Evolutionary conservation across 352 stramenopile species (phyloP), one percentile per base, ranked within the genome.

Genomic region (Phytophthora parvispora): DNA sequence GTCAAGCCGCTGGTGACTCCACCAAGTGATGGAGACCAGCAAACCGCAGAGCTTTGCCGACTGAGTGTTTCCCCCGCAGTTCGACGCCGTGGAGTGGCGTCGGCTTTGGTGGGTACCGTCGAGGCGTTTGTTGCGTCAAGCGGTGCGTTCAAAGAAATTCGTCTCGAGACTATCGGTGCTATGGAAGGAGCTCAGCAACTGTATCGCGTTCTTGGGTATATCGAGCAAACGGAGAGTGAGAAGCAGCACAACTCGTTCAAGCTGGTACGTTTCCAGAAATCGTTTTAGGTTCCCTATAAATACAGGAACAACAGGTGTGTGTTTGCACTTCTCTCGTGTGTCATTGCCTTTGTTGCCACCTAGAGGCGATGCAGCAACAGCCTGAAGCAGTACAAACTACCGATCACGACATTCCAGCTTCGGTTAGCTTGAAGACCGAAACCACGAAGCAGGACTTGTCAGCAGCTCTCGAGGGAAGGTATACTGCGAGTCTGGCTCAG

Each of bases 101-200:
- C 79, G 42, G 51, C 72, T 42, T 69, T 94, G 25, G 74, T 94
- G 1, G 25, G 34, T 27, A 61, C 53, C 4, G 64, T 89, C 9
- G 86, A 94, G 55, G 13, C 2, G 9, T 91, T 88, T 66, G 72
- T 70, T 0, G 28, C 13, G 5, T 55, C 50, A 0, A 70, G 60
- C 24, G 61, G 38, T 18, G 69, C 65, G 3, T 91, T 81, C 52
- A 31, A 55, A 4, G 25, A 74, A 4, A 77, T 94, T 45, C 48
- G 54, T 28, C 72, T 92, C 18, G 86, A 94, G 28, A 94, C 86
- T 6, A 91, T 94, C 57, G 82, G 69, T 13, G 72, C 66, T 9
- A 92, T 94, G 86, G 31, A 76, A 47, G 72, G 68, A 3, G 82
- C 86, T 29, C 78, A 91, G 56, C 55, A 75, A 25, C 74, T 94